phyloP scores from a whole-genome alignment of 495 filamentous ascomycete genomes.

The Venustampulla echinocandica region DNA sequence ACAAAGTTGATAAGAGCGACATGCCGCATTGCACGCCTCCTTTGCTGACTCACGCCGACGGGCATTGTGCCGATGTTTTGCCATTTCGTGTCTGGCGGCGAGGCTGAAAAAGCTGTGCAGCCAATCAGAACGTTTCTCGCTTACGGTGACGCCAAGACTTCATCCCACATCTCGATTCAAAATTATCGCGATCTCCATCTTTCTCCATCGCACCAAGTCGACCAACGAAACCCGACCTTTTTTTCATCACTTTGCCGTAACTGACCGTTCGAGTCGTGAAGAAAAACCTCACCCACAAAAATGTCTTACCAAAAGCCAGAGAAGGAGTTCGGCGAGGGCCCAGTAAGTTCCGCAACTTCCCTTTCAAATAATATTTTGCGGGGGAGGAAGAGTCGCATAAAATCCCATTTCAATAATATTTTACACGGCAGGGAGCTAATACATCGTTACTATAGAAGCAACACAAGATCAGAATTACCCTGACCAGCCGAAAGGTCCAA shows the following conservation, averaged over 20 bases:
- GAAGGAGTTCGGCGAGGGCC: conserved; percentile 87
- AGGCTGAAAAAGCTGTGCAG: too few species aligned
- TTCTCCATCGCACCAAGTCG: conserved; percentile 3
- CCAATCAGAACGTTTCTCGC: conserved; percentile 6
- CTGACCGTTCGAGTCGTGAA: conserved; percentile 61
- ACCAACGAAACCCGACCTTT: conserved; percentile 10
- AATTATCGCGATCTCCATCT: neutral
- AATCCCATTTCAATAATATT: too few species aligned
- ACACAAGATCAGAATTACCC: conserved; percentile 98
- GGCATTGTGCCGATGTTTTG: too few species aligned
- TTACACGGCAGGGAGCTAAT: conserved; percentile 1
- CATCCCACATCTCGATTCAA: conserved; percentile 16
- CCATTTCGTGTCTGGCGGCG: too few species aligned
- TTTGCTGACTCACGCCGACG: too few species aligned
- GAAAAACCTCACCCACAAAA: conserved; percentile 29
- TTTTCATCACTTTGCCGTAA: conserved; percentile 83
- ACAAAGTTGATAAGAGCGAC: too few species aligned
- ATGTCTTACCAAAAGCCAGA: conserved; percentile 96
- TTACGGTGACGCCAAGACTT: conserved; percentile 32
- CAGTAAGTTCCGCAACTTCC: conserved; percentile 39
- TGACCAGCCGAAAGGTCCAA: conserved; percentile 85
- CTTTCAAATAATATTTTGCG: neutral
- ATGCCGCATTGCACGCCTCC: too few species aligned
- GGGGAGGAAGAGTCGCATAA: too few species aligned
- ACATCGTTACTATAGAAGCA: conserved; percentile 55